Base-by-base conservation (phyloP, 2,329 filamentous ascomycete species). In the Talaromyces sp. region DNA sequence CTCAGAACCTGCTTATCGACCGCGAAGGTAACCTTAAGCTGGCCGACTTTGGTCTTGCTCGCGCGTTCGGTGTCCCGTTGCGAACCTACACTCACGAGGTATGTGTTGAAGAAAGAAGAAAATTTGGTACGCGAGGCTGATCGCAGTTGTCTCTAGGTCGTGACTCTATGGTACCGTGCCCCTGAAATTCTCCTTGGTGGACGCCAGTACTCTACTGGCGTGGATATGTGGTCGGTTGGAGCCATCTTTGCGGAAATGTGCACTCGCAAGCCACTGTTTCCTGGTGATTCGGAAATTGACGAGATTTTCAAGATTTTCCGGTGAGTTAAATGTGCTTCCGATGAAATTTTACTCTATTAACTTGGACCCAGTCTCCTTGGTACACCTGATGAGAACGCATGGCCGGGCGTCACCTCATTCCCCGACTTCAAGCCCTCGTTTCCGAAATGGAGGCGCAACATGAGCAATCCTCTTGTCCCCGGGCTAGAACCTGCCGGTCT, bases 171-270 rank as follows among this genome's bases (percentile, higher is more conserved):
- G 92, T 96, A 96, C 75, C 89, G 93, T 64, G 85, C 92, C 9
- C 92, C 92, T 0, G 92, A 96, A 75, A 96, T 96, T 76, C 83
- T 96, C 22, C 86, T 96, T 1, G 92, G 92, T 72, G 92, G 92
- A 61, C 88, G 92, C 58, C 92, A 96, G 75, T 96, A 96, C 79
- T 95, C 91, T 15, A 96, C 92, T 15, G 92, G 92, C 61, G 92
- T 96, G 49, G 92, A 96, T 72, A 96, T 96, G 90, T 96, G 92
- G 92, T 95, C 91, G 33, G 88, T 93, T 56, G 92, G 92, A 64
- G 95, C 92, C 76, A 96, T 96, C 76, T 96, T 96, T 75, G 92
- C 93, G 10, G 92, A 96, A 77, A 96, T 96, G 93, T 96, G 91
- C 78, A 96, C 92, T 1, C 86, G 91, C 70, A 96, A 96, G 78